Percentiles rank a stretch among this genome's conserved stretches.
phyloP scores from a whole-genome alignment of 1,139 yeast species.

The Magnusiomyces clavatus region DNA sequence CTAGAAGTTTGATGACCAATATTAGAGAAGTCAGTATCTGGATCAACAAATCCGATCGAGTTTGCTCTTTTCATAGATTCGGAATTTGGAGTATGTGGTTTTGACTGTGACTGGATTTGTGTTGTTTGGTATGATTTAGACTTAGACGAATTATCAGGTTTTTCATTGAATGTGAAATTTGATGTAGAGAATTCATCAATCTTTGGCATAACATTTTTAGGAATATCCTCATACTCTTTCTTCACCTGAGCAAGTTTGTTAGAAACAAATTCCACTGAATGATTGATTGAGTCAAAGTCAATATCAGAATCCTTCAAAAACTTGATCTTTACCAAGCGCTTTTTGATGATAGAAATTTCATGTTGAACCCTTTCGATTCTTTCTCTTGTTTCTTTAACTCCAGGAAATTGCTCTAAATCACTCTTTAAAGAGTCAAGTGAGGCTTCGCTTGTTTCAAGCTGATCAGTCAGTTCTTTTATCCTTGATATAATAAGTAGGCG shows the following conservation, averaged over 20 bases:
- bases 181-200: not conserved
- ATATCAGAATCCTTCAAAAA: not conserved
- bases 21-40: not conserved
- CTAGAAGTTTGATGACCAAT: not conserved
- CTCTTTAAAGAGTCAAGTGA: slow-evolving; percentile 31
- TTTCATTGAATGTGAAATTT: too few relatives aligned
- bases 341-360: slow-evolving; percentile 35
- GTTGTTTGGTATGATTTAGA: not conserved
- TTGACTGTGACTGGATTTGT: not conserved
- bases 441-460: slow-evolving; percentile 35
- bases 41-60: too few relatives aligned
- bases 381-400: slow-evolving; percentile 19
- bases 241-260: slow-evolving; percentile 6
- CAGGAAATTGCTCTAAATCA: slow-evolving; percentile 23
- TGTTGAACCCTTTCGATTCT: slow-evolving; percentile 27
- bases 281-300: slow-evolving; percentile 9
- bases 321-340: slow-evolving; percentile 18
- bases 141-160: not conserved
- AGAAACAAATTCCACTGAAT: slow-evolving; percentile 4
- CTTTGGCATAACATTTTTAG: not conserved
- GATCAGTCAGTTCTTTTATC: slow-evolving; percentile 38
- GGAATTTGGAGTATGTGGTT: not conserved
- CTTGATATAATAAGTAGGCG: slow-evolving; percentile 27
- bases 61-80: too few relatives aligned
- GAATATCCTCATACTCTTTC: not conserved